These are phyloP conservation scores for Gardenia jasminoides DNA, from an alignment of 257 asterid genomes.

Conservation along the genomic window DNA sequence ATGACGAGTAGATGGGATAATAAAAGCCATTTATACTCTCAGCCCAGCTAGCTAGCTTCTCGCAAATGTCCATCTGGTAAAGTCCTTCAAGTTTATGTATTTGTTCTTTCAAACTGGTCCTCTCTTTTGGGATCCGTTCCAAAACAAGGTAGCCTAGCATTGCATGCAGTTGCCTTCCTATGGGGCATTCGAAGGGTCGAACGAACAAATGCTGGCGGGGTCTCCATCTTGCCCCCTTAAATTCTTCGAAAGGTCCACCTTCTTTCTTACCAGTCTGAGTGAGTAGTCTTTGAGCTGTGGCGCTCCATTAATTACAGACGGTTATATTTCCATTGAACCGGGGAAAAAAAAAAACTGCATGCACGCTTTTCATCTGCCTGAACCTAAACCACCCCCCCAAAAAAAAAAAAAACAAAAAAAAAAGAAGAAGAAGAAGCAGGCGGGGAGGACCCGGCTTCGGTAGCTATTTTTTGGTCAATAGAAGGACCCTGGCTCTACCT, in stretches of 20 bases:
- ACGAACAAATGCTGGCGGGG: neutral
- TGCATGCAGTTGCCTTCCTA: neutral
- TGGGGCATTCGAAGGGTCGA: neutral
- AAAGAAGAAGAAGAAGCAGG: too few relatives aligned
- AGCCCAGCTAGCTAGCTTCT: neutral
- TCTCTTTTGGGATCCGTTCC: neutral
- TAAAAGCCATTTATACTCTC: neutral
- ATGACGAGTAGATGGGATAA: neutral
- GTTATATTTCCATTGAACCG: too few relatives aligned
- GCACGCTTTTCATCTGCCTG: neutral
- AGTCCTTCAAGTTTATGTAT: neutral
- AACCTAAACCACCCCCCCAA: too few relatives aligned
- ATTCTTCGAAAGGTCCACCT: slow-evolving; percentile 10
- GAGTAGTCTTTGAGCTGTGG: slow-evolving; percentile 6
- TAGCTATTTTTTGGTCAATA: neutral
- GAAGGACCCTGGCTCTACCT: neutral
- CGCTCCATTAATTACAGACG: too few relatives aligned
- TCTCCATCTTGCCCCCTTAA: slow-evolving; percentile 2
- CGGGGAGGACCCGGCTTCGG: neutral
- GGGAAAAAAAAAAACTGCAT: too few relatives aligned
- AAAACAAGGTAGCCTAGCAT: neutral
- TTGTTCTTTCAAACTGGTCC: neutral
- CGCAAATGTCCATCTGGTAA: neutral
- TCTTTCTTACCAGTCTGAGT: neutral
- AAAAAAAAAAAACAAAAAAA: too few relatives aligned